These are phyloP conservation scores for Ceriops zippeliana DNA, from an alignment of 345 rosid species.

Conservation along the genomic window DNA sequence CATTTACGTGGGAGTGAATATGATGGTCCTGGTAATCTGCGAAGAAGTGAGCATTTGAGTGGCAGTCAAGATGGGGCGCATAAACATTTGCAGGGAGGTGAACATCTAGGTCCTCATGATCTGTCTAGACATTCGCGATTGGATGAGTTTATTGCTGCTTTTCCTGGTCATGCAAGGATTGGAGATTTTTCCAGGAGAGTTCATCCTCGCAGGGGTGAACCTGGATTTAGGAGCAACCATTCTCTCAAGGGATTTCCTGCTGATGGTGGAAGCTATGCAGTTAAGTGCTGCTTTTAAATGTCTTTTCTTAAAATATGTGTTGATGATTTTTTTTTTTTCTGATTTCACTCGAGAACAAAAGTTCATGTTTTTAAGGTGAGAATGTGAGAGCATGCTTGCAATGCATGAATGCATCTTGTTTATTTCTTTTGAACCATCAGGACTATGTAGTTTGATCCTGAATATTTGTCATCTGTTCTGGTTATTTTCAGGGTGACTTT, in stretches of 20 bases:
- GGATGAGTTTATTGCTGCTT: constrained; percentile 37
- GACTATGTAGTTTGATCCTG: not conserved
- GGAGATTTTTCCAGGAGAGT: constrained; percentile 43
- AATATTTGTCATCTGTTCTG: not conserved
- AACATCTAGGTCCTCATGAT: constrained; percentile 40
- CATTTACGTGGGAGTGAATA: constrained; percentile 45
- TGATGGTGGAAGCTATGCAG: constrained; percentile 47
- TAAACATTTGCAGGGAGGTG: constrained; percentile 46
- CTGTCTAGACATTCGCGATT: constrained; percentile 23
- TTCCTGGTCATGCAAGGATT: constrained; percentile 37
- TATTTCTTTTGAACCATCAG: not conserved
- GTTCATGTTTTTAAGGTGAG: not conserved
- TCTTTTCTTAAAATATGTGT: not conserved
- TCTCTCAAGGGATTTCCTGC: constrained; percentile 37
- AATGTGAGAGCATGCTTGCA: not conserved
- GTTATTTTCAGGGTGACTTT: constrained; percentile 40
- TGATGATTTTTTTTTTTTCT: not conserved
- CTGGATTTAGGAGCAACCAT: constrained; percentile 59
- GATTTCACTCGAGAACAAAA: not conserved
- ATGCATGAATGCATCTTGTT: not conserved
- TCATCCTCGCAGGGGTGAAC: constrained; percentile 47
- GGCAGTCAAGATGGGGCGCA: constrained; percentile 42
- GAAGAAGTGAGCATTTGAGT: constrained; percentile 35
- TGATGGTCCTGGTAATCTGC: constrained; percentile 45
- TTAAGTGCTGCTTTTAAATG: constrained; percentile 34